Percentiles rank a stretch among this genome's conserved stretches.
Evolutionary conservation across 805 yeast species (phyloP).

Genomic region (Ogataea degrootiae): DNA sequence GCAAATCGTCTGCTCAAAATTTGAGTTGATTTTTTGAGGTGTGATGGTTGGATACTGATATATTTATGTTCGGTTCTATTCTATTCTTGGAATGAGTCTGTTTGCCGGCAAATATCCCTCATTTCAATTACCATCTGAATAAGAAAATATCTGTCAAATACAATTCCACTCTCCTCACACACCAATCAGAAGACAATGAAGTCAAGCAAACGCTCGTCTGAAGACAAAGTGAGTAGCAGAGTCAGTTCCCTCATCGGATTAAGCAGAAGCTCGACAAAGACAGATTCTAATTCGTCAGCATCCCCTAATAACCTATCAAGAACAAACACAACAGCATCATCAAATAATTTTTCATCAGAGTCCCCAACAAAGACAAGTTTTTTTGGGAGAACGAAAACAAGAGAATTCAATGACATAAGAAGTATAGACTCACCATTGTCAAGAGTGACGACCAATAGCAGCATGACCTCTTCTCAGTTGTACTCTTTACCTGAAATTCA

Average conservation of each 20-base stretch:
- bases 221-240: conserved; percentile 12
- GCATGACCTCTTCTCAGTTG: conserved; percentile 11
- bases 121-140: too few species aligned
- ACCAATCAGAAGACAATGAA: conserved; percentile 6
- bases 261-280: conserved; percentile 13
- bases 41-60: too few species aligned
- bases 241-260: conserved; percentile 23
- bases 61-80: too few species aligned
- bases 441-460: conserved; percentile 23
- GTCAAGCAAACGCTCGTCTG: conserved; percentile 11
- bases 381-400: conserved; percentile 15
- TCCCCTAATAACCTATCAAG: conserved; percentile 12
- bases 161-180: too few species aligned
- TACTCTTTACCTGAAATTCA: conserved; percentile 26
- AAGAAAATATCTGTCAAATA: too few species aligned
- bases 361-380: conserved; percentile 22
- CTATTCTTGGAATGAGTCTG: too few species aligned
- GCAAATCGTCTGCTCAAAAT: too few species aligned
- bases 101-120: too few species aligned
- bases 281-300: conserved; percentile 1
- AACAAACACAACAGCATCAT: conserved; percentile 14
- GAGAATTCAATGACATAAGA: conserved; percentile 11
- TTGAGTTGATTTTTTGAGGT: too few species aligned
- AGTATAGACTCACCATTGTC: conserved; percentile 25
- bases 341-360: conserved; percentile 8